phyloP scores from a whole-genome alignment of 192 early-diverging fungal species.

The Coemansia sp. region DNA sequence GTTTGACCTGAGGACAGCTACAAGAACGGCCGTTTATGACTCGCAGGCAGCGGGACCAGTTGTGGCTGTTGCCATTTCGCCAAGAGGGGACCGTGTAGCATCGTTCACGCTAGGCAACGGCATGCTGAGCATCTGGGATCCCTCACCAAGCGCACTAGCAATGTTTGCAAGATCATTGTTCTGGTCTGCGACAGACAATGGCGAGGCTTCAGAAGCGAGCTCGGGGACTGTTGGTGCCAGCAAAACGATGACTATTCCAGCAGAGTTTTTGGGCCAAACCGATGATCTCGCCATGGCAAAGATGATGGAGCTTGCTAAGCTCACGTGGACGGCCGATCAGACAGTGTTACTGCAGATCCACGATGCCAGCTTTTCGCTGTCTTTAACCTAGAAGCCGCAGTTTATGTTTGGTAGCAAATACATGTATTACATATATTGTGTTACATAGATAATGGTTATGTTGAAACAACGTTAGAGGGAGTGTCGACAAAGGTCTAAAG shows the following conservation, averaged over 20 bases:
- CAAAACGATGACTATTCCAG: conserved; percentile 45
- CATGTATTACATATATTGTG: neutral
- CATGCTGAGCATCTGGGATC: conserved; percentile 45
- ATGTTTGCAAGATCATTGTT: conserved; percentile 49
- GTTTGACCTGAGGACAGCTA: conserved; percentile 46
- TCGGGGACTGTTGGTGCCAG: conserved; percentile 32
- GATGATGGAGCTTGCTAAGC: conserved; percentile 16
- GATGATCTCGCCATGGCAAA: conserved; percentile 18
- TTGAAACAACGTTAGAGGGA: neutral
- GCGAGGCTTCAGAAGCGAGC: neutral
- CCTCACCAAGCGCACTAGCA: conserved; percentile 44
- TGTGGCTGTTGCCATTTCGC: conserved; percentile 45
- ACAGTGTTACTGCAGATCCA: conserved; percentile 38
- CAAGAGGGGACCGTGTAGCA: conserved; percentile 40
- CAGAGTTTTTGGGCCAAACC: conserved; percentile 23
- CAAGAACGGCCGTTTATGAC: conserved; percentile 38
- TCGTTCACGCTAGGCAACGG: conserved; percentile 45
- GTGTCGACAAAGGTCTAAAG: neutral
- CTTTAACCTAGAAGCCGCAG: conserved; percentile 7
- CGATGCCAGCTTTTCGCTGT: conserved; percentile 47
- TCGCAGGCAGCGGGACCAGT: conserved; percentile 20
- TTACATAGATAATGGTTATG: neutral
- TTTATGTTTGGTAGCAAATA: neutral
- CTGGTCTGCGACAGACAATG: conserved; percentile 17
- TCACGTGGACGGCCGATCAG: conserved; percentile 42